phyloP scores from a whole-genome alignment of 2,329 filamentous ascomycete species.

The Exophiala lecanii-corni region DNA sequence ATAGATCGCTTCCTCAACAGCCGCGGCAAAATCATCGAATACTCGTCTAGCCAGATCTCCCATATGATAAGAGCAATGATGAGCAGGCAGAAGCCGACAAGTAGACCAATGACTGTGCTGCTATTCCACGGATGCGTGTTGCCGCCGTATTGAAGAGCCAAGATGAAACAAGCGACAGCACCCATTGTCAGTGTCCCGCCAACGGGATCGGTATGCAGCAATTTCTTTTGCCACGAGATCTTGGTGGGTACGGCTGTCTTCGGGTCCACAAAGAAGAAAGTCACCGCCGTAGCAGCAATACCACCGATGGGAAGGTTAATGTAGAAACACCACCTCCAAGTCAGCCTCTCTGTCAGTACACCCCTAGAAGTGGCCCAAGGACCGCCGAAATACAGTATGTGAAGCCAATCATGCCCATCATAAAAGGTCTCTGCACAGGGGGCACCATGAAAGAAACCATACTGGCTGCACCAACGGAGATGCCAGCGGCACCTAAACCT shows the following conservation, averaged over 20 bases:
- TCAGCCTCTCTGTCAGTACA: constrained; percentile 47
- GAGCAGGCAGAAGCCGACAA: constrained; percentile 47
- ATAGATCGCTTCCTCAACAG: constrained; percentile 5
- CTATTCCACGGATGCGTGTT: constrained; percentile 49
- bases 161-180: constrained; percentile 49
- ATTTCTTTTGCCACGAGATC: constrained; percentile 24
- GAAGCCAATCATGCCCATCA: constrained; percentile 38
- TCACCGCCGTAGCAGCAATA: constrained; percentile 29
- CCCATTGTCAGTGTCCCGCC: constrained; percentile 51
- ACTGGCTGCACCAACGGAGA: constrained; percentile 46
- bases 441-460: constrained; percentile 45
- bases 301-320: constrained; percentile 50
- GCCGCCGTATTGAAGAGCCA: constrained; percentile 57
- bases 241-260: constrained; percentile 4
- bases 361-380: constrained; percentile 39
- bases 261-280: constrained; percentile 30
- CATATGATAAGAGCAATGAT: constrained; percentile 30
- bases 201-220: constrained; percentile 45
- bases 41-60: constrained; percentile 32
- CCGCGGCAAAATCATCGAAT: constrained; percentile 30
- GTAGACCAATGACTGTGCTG: constrained; percentile 48
- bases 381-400: constrained; percentile 34
- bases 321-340: constrained; percentile 48
- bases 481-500: constrained; percentile 47
- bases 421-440: constrained; percentile 42